Evolutionary conservation across 805 yeast genomes (phyloP), one percentile per base, ranked within the genome.

Genomic region (Hanseniaspora guilliermondii): DNA sequence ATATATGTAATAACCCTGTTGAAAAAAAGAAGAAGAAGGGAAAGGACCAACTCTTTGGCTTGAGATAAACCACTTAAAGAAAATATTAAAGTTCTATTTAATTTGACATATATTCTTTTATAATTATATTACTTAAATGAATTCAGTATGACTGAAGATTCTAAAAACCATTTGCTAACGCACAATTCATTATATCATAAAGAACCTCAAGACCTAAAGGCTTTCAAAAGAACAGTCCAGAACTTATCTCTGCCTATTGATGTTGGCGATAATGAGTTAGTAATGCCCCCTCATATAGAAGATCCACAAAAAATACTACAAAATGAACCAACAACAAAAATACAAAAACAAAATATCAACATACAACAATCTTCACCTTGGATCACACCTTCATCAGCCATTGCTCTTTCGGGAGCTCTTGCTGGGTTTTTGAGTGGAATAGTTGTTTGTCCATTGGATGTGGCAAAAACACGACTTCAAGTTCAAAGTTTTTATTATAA

Each of bases 391-490:
- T 74, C 87, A 36, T 16, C 30, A 14, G 36, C 36, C 35, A 80
- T 85, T 14, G 93, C 97, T 6, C 61, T 85, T 0, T 78, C 95
- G 1, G 98, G 98, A 0, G 97, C 97, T 0, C 68, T 87, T n/a
- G 87, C 97, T 0, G 98, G 98, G 1, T 84, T 93, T 60, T 64
- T 86, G 7, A 82, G 97, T 0, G 97, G 97, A 0, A 76, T 89
- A 2, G 74, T 79, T 2, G 98, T 93, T 6, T 93, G 97, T 68
- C 98, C 98, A 0, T 70, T 93, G 35, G 98, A 93, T 65, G 98
- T 93, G 47, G 91, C 93, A 14, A 93, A 93, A 68, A 93, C 98
- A 5, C 72, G 95, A 61, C 74, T 89, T 45, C 98, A 91, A 69
- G 97, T 97, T 0, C 95, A 87, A 65, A 95, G 96, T 7, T 50